phyloP scores from a whole-genome alignment of 2,329 filamentous ascomycete species.

The Nothophoma quercina region DNA sequence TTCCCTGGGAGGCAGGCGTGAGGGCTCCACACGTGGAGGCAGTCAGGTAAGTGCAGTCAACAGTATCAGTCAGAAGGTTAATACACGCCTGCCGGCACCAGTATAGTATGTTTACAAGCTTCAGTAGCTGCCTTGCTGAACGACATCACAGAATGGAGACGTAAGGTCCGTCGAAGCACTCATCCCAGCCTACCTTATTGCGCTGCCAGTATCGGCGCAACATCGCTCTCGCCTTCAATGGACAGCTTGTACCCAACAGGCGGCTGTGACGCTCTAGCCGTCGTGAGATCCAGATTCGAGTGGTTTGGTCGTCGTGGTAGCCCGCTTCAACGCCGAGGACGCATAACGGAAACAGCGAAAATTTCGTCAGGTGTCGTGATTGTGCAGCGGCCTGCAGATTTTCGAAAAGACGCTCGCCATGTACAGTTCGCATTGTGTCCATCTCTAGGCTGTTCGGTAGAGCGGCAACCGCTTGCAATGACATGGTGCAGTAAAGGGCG shows the following conservation, averaged over 20 bases:
- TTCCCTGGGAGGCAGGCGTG: too few relatives aligned
- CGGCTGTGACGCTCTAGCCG: constrained; percentile 25
- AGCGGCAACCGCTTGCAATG: constrained; percentile 31
- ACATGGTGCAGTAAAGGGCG: constrained; percentile 39
- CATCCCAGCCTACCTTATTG: constrained; percentile 34
- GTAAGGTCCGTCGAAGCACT: constrained; percentile 38
- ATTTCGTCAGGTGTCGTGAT: constrained; percentile 18
- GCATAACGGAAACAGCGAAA: constrained; percentile 35
- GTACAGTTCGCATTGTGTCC: constrained; percentile 20
- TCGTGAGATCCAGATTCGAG: constrained; percentile 31
- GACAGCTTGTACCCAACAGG: constrained; percentile 29
- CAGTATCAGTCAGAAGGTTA: neutral
- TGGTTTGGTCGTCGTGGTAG: constrained; percentile 21
- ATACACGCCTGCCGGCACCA: constrained; percentile 1
- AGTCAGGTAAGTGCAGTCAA: neutral
- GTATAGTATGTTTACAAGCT: constrained; percentile 5
- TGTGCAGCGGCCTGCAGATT: constrained; percentile 19
- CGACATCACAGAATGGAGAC: constrained; percentile 31
- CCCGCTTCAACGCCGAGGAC: constrained; percentile 39
- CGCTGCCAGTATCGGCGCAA: constrained; percentile 37
- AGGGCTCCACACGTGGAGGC: neutral
- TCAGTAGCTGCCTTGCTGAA: neutral
- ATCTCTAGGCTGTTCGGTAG: constrained; percentile 29
- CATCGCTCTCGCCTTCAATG: constrained; percentile 31
- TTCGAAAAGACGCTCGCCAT: constrained; percentile 23